phyloP scores from a whole-genome alignment of 441 rosid species.

The Sinapis alba region DNA sequence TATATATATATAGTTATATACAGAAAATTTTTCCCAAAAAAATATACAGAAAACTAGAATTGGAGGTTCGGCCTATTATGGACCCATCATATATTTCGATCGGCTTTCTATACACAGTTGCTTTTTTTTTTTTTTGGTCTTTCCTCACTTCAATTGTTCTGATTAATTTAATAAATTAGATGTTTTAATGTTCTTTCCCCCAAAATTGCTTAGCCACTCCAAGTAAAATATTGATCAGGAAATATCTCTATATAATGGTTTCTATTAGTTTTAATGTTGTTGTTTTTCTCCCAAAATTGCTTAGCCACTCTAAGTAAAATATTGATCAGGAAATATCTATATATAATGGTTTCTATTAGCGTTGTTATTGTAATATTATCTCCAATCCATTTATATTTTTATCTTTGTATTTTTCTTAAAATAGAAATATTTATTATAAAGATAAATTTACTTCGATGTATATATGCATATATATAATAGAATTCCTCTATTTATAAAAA shows the following conservation, averaged over 20 bases:
- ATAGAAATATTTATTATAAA: too few species aligned
- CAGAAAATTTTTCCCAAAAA: neutral
- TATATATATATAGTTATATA: neutral
- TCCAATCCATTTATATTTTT: too few species aligned
- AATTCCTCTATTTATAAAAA: too few species aligned
- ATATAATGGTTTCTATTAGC: neutral
- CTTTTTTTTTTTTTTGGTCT: neutral
- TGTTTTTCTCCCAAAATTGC: neutral
- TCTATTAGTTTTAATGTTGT: neutral
- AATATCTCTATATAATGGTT: neutral
- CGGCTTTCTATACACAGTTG: neutral
- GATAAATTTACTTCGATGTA: too few species aligned
- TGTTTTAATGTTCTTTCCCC: neutral
- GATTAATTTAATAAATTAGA: neutral
- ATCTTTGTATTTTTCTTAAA: too few species aligned
- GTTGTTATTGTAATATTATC: too few species aligned
- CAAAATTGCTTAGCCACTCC: neutral
- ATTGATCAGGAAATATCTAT: neutral
- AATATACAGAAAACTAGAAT: neutral
- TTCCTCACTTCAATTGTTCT: constrained; percentile 17
- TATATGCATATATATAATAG: too few species aligned
- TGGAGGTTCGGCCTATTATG: neutral
- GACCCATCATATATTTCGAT: neutral
- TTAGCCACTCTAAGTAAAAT: neutral
- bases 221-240: neutral